Base-by-base conservation (phyloP, 306 rosid species). In the Cercis canadensis region DNA sequence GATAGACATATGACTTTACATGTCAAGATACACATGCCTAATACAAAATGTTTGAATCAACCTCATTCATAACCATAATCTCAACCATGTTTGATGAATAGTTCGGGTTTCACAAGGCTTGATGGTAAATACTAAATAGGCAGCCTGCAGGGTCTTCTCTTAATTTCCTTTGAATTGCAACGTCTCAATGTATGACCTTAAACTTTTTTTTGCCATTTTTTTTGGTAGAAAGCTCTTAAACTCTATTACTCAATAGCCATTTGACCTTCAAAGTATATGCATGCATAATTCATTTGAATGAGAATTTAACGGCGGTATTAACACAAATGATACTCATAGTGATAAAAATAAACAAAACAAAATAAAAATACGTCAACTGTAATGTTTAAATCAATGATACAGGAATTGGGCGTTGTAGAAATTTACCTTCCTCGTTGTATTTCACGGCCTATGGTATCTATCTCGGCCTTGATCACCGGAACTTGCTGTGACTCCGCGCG, bases 391-490 rank as follows among this genome's bases (percentile, higher is more conserved):
- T 32, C 8, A 69, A 2, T 9, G 10, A 7, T 31, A 36, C 31
- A 64, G 24, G 40, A 31, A 13, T 24, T 49, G 40, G 17, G 58
- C 33, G 33, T 1, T 1, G 31, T 1, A n/a, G 58, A 66, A 78
- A 8, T n/a, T 14, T 81, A 94, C 99, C 99, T 86, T 89, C 99
- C 97, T 32, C 81, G 87, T 70, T 84, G 88, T 81, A 86, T 82
- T 65, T 94, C 97, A 50, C 24, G 81, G 53, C 81, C 84, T 77
- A 89, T 31, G 15, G 63, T 76, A 54, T 87, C 87, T 58, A 86
- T 83, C 37, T 94, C 95, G 9, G 67, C 71, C 74, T 86, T 84
- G 57, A 89, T 80, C 4, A 57, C 67, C 15, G 72, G 74, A 66
- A 87, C 59, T 5, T 67, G 71, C 62, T 80, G 74, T n/a, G 83